Evolutionary conservation across 768 basidiomycete genomes (phyloP), one percentile per base, ranked within the genome.

Genomic region (Leucocoprinus leucothites): DNA sequence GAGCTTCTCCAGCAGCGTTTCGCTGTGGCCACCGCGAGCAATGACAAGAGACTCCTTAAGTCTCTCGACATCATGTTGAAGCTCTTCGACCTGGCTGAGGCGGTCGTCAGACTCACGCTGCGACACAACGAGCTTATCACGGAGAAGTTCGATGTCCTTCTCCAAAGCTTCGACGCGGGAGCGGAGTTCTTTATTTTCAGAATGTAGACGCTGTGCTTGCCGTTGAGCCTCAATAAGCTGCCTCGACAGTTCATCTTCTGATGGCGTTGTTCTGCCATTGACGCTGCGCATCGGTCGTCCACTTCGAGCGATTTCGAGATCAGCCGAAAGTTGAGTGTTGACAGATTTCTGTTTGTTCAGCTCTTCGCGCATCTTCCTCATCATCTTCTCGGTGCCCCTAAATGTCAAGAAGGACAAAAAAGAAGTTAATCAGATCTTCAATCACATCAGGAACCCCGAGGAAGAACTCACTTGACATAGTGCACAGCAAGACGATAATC

Each of bases 321-420:
- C 92, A n/a, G 80, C 71, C 66, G 98, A 93, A 24, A 98, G 82
- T 54, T 79, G 75, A 42, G 85, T 75, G 65, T 94, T 95, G 43
- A 85, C 70, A 45, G 77, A 78, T 74, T 97, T 98, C 71, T 96
- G 91, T 73, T 90, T 95, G 60, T 82, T 89, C 55, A 98, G 74
- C 65, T 98, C 97, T 54, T 95, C 96, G 70, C 94, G 91, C 87
- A 98, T 92, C 62, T 89, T 85, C 61, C 94, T 85, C 78, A 98
- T 89, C 85, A 98, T 94, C 74, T 95, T 97, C 71, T 98, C 97
- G 1, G 95, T 98, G 43, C 93, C 93, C 80, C 91, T 94, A 60
- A 25, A 24, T 57, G 53, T 63, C 28, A 64, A 53, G 49, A 6
- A 36, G 22, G 7, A 22, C 9, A 59, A 55, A 53, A 50, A 47